Evolutionary conservation across 257 asterid species (phyloP).

Genomic region (Solanum gracilifrons): DNA sequence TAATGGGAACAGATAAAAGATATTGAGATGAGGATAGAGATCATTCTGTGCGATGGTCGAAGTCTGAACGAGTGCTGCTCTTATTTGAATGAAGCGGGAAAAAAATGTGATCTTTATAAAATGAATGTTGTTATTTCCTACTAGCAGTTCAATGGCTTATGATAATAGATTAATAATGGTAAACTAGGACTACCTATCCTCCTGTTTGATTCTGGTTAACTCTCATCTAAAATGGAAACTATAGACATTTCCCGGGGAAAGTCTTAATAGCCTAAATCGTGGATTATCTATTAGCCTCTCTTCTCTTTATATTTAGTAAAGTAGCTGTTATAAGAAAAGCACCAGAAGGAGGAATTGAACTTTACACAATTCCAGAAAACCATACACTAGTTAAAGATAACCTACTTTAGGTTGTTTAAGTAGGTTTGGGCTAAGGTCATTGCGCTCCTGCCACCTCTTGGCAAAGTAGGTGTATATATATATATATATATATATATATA

Average conservation of each 20-base stretch:
- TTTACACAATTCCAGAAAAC: neutral
- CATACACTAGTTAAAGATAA: neutral
- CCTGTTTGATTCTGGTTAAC: neutral
- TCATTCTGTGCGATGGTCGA: neutral
- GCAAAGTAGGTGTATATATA: no score
- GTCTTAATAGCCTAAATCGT: neutral
- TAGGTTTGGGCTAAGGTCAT: no score
- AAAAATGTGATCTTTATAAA: neutral
- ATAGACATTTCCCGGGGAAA: neutral
- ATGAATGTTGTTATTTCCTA: neutral
- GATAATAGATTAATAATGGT: neutral
- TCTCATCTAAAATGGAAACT: neutral
- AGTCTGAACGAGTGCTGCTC: neutral
- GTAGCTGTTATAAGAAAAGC: neutral
- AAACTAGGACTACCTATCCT: neutral
- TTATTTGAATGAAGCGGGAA: neutral
- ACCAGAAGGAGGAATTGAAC: neutral
- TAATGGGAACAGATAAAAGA: neutral
- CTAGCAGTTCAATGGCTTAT: neutral
- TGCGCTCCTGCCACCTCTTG: no score
- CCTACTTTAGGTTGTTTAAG: no score
- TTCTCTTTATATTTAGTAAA: neutral
- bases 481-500: no score
- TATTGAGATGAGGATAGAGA: neutral
- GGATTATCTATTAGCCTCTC: neutral